Evolutionary conservation across 208 protist species (phyloP).

Genomic region (Trypanosoma cruzi): DNA sequence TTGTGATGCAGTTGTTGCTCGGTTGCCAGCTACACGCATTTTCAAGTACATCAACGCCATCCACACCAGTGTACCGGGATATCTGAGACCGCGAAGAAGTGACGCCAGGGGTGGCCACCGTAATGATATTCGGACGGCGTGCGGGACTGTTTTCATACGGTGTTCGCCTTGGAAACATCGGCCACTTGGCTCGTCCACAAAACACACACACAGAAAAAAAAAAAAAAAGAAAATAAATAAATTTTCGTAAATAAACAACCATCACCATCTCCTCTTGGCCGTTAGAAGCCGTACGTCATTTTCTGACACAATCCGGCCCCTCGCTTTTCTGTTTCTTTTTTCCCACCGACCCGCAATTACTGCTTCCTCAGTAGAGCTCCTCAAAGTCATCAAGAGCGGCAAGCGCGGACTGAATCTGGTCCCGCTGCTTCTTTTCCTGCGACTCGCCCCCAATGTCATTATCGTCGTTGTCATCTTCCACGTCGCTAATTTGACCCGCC

Average conservation of each 20-base stretch:
- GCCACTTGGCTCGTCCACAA: neutral
- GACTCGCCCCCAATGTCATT: conserved; percentile 38
- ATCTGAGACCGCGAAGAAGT: conserved; percentile 66
- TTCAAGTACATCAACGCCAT: conserved; percentile 66
- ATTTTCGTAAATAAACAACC: conserved; percentile 4
- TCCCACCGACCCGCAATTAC: neutral
- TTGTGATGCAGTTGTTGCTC: neutral
- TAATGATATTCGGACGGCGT: conserved; percentile 76
- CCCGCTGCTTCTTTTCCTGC: conserved; percentile 31
- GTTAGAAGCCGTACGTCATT: neutral
- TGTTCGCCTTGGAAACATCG: conserved; percentile 54
- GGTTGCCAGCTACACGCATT: conserved; percentile 52
- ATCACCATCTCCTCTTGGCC: neutral
- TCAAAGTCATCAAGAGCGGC: conserved; percentile 89
- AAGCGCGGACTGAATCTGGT: conserved; percentile 71
- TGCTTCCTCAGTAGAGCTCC: conserved; percentile 46
- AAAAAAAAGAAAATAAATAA: conserved; percentile 21
- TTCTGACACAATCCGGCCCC: neutral
- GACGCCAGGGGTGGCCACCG: conserved; percentile 75
- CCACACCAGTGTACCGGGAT: conserved; percentile 68
- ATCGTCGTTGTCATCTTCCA: conserved; percentile 33
- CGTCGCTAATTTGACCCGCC: conserved; percentile 11
- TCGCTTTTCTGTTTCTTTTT: conserved; percentile 6
- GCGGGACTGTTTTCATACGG: conserved; percentile 65
- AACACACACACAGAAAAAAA: conserved; percentile 3